Conservation (phyloP, 2,329 filamentous ascomycete genomes). For the Myrmaecium sp. region DNA sequence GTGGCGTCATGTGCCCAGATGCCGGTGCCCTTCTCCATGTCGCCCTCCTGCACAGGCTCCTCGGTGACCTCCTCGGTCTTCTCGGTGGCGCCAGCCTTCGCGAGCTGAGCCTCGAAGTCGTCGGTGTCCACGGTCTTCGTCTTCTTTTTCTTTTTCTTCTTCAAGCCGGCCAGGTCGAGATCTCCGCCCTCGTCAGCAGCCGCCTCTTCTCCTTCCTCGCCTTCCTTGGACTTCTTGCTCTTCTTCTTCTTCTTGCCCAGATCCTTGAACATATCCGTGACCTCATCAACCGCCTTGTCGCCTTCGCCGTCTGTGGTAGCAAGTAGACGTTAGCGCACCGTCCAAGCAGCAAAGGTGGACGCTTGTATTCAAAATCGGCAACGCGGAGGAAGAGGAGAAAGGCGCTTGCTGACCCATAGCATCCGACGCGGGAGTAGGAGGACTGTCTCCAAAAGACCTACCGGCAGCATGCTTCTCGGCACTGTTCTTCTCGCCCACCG, state of each 20-base stretch:
- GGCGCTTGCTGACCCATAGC: too few relatives aligned
- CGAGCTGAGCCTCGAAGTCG: constrained; percentile 52
- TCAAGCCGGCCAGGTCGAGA: constrained; percentile 50
- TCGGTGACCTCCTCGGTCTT: constrained; percentile 41
- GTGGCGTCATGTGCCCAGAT: constrained; percentile 76
- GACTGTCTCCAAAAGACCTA: constrained; percentile 5
- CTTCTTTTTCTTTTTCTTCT: constrained; percentile 84
- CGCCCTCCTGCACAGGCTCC: constrained; percentile 43
- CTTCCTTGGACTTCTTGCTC: constrained; percentile 42
- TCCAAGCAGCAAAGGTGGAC: constrained; percentile 1
- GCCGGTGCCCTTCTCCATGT: constrained; percentile 74
- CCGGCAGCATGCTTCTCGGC: constrained; percentile 51
- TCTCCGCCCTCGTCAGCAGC: constrained; percentile 38
- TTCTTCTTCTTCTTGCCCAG: constrained; percentile 64
- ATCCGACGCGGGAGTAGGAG: too few relatives aligned
- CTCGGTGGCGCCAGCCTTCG: constrained; percentile 37
- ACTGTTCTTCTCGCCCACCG: constrained; percentile 61
- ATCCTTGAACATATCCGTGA: constrained; percentile 44
- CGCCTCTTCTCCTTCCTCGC: constrained; percentile 31
- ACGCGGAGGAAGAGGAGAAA: too few relatives aligned
- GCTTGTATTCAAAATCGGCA: too few relatives aligned
- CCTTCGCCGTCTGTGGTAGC: too few relatives aligned
- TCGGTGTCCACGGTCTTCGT: constrained; percentile 39
- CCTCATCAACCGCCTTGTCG: constrained; percentile 46
- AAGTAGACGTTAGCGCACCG: constrained; percentile 9